Evolutionary conservation across 2,329 filamentous ascomycete species (phyloP), one percentile per base, ranked within the genome.

Genomic region (Trichocomaceae sp.): DNA sequence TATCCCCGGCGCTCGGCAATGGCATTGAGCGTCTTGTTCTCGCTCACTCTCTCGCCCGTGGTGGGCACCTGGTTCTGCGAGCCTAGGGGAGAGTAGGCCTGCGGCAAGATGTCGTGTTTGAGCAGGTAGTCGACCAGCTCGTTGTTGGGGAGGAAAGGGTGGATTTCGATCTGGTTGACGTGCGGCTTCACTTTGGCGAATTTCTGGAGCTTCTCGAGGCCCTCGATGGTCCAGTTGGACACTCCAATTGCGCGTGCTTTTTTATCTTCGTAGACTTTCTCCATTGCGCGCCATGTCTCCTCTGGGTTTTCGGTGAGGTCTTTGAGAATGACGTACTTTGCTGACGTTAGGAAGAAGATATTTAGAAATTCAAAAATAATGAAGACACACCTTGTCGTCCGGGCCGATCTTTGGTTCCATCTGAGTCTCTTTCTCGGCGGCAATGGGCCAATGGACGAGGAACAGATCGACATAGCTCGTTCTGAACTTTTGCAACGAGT

Each of bases 391-490:
- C 70, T 80, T 79, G 54, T 77, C 77, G 68, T 81, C 75, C 46
- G 74, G 63, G 47, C 76, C 77, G 57, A 79, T 66, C 68, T 76
- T 76, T 52, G 76, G 76, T 64, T 72, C 66, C 68, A 68, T 61
- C 71, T 73, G 61, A 69, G 67, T 62, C 22, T 80, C 72, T 66
- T 75, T 77, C 72, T 81, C 78, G 12, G 77, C 69, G 10, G 73
- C 72, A 62, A 76, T 72, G 23, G 77, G 77, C 68, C 75, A 79
- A 69, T 80, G 78, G 13, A 80, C 66, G 41, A 82, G 69, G 69
- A 87, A 90, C 46, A 88, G 77, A 67, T 90, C 86, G 9, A 90
- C 79, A 64, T 89, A 88, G 60, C 86, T 82, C 23, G 87, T 72
- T 15, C 79, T 77, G n/a, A 90, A 79, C 60, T 82, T 84, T 67